Evolutionary conservation across 257 asterid genomes (phyloP).

Genomic region (Fraxinus excelsior): DNA sequence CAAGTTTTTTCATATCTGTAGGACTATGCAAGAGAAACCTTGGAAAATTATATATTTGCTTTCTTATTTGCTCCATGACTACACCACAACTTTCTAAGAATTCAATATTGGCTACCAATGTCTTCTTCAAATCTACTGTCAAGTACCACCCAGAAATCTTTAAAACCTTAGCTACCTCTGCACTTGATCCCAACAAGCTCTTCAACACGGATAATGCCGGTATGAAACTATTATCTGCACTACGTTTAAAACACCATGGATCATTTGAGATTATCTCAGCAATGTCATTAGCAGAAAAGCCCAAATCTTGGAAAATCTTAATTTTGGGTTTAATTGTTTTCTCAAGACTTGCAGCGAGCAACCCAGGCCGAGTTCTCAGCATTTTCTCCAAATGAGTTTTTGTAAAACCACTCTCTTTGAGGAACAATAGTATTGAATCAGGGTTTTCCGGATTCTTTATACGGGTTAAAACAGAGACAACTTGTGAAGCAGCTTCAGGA

Average conservation of each 20-base stretch:
- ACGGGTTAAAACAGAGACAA: constrained; percentile 21
- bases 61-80: constrained; percentile 13
- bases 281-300: constrained; percentile 26
- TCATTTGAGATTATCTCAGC: constrained; percentile 27
- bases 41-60: constrained; percentile 16
- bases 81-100: constrained; percentile 42
- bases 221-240: constrained; percentile 18
- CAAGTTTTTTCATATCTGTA: constrained; percentile 27
- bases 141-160: constrained; percentile 18
- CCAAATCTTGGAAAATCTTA: constrained; percentile 31
- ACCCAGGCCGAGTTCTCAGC: constrained; percentile 14
- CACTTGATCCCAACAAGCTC: constrained; percentile 27
- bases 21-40: constrained; percentile 35
- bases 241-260: constrained; percentile 23
- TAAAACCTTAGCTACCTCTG: constrained; percentile 28
- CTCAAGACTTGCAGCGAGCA: constrained; percentile 30
- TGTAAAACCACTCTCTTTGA: constrained; percentile 39
- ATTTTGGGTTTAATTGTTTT: constrained; percentile 42
- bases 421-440: constrained; percentile 27
- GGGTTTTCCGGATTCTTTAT: constrained; percentile 24
- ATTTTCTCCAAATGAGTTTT: constrained; percentile 34
- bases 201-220: constrained; percentile 31
- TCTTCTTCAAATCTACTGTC: constrained; percentile 28
- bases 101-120: constrained; percentile 36
- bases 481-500: constrained; percentile 20